These are phyloP conservation scores for Tympanopsis confertula DNA, from an alignment of 2,329 filamentous ascomycete genomes.

Conservation along the genomic window DNA sequence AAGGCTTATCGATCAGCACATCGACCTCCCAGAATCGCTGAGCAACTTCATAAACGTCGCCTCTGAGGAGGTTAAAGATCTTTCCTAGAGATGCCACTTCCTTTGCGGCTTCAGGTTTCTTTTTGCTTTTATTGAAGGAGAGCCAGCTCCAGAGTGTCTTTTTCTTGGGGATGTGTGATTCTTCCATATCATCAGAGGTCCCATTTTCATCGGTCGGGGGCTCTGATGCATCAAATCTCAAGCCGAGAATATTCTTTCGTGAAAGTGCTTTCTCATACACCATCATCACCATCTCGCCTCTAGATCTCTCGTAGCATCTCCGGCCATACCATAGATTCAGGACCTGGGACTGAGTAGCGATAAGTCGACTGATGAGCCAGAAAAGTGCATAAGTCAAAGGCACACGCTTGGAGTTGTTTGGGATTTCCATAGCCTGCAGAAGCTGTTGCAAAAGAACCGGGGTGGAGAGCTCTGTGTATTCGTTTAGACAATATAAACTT, in stretches of 20 bases:
- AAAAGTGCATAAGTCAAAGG: constrained; percentile 56
- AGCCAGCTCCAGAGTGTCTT: constrained; percentile 11
- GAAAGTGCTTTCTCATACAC: constrained; percentile 68
- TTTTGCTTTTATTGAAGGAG: constrained; percentile 10
- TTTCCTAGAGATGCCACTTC: constrained; percentile 74
- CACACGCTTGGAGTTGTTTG: constrained; percentile 33
- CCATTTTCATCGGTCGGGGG: constrained; percentile 7
- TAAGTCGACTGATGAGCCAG: constrained; percentile 46
- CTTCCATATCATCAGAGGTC: constrained; percentile 11
- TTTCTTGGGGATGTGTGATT: constrained; percentile 12
- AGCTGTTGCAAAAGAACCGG: constrained; percentile 65
- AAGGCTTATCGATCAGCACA: constrained; percentile 61
- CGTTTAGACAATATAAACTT: constrained; percentile 8
- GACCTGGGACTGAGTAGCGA: constrained; percentile 53
- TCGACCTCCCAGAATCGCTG: constrained; percentile 84
- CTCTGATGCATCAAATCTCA: constrained; percentile 17
- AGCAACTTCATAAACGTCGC: constrained; percentile 70
- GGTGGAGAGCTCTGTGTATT: constrained; percentile 35
- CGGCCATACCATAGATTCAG: constrained; percentile 73
- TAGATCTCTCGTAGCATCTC: constrained; percentile 69
- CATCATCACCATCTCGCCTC: constrained; percentile 79
- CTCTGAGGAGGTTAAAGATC: constrained; percentile 76
- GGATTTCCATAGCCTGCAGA: constrained; percentile 51
- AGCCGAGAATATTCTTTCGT: constrained; percentile 41
- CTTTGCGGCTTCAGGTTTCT: constrained; percentile 24